phyloP scores from a whole-genome alignment of 345 rosid species.

The rapeseed (Brassica napus) region Da-Ae NC_063440.1:19695001-19695500 shows the following conservation, averaged over 20 bases:
- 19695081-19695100: background rate
- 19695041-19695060: background rate
- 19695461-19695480: slow-evolving; percentile 27
- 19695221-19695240: background rate
- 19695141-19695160: background rate
- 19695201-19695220: background rate
- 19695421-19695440: slow-evolving; percentile 12
- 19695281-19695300: slow-evolving; percentile 52
- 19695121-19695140: background rate
- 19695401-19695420: slow-evolving; percentile 35
- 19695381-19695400: background rate
- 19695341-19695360: background rate
- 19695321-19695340: background rate
- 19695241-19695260: slow-evolving; percentile 52
- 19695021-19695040: background rate
- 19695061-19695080: background rate
- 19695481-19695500: slow-evolving; percentile 37
- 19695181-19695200: background rate
- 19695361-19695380: background rate
- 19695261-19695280: slow-evolving; percentile 58
- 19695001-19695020: background rate
- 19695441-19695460: slow-evolving; percentile 31
- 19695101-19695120: background rate
- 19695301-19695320: slow-evolving; percentile 38
- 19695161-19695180: background rate